Percentiles rank a stretch among this genome's conserved stretches.
These are phyloP conservation scores for Ramichloridium luteum DNA, from an alignment of 2,329 filamentous ascomycete genomes.

Conservation along the genomic window DNA sequence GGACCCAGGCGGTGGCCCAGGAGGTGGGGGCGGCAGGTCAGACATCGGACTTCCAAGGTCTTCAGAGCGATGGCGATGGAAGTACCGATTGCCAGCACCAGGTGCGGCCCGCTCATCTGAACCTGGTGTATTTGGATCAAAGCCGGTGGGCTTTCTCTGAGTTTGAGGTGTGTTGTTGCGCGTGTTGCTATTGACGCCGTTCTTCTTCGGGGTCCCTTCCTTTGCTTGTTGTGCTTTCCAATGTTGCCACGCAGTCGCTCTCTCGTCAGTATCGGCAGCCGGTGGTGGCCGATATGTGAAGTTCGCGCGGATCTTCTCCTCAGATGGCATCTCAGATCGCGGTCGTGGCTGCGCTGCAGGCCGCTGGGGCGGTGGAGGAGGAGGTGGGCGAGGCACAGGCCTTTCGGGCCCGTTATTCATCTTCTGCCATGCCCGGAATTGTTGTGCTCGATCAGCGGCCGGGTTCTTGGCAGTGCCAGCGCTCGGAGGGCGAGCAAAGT, in stretches of 20 bases:
- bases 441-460: conserved; percentile 30
- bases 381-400: conserved; percentile 11
- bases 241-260: conserved; percentile 26
- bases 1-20: conserved; percentile 27
- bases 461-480: conserved; percentile 26
- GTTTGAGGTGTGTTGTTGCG: conserved; percentile 25
- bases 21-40: conserved; percentile 22
- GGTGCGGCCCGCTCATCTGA: conserved; percentile 46
- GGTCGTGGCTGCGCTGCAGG: conserved; percentile 14
- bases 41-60: conserved; percentile 15
- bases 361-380: conserved; percentile 11
- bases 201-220: conserved; percentile 27
- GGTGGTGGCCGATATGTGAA: conserved; percentile 18
- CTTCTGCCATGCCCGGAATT: conserved; percentile 39
- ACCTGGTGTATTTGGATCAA: conserved; percentile 46
- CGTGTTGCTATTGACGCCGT: conserved; percentile 15
- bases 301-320: conserved; percentile 26
- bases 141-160: conserved; percentile 41
- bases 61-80: conserved; percentile 19
- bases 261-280: conserved; percentile 13
- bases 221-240: conserved; percentile 16
- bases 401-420: conserved; percentile 31
- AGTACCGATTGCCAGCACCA: conserved; percentile 15
- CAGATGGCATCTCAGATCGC: conserved; percentile 21
- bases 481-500: conserved; percentile 25